Evolutionary conservation across 768 basidiomycete genomes (phyloP), one percentile per base, ranked within the genome.

Genomic region (Amanita rimosa): DNA sequence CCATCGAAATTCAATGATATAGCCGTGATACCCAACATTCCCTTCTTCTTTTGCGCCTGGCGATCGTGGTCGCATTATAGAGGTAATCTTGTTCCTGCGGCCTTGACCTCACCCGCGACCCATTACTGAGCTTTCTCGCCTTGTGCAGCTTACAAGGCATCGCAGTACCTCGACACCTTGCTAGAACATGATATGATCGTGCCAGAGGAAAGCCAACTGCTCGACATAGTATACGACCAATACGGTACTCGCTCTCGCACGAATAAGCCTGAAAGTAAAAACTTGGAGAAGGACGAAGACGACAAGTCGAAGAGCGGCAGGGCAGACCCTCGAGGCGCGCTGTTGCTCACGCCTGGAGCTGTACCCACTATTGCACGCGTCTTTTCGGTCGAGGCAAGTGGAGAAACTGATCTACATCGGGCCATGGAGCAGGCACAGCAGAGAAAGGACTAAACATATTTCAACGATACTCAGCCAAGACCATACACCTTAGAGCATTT

Each of bases 1-100:
- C n/a, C n/a, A n/a, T n/a, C 14, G 7, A 21, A 51, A 8, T 50
- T 8, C 10, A 5, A 38, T 44, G 19, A 16, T 27, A 13, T 50
- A 90, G 87, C 87, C 21, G 59, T 90, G 38, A 78, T 90, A 63
- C 88, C 87, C 26, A 91, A 91, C 60, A 63, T 91, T 17, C 87
- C 87, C 0, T 83, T 91, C 61, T 87, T 91, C 68, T 91, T 85
- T 64, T 88, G 85, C 56, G 75, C 71, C 8, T 91, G 87, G 87
- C 73, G 87, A 38, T 80, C 85, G 37, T 91, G 86, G 86, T 83
- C 81, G 35, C 87, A 91, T 62, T 90, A 83, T 60, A 76, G 71
- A 73, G 85, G 86, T 85, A 31, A 7, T 19, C 42, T 16, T 16
- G 26, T 33, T 36, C 8, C 19, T 26, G 40, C 34, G 51, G 35